These are phyloP conservation scores for Misopates orontium DNA, from an alignment of 257 asterid genomes.

Conservation along the genomic window DNA sequence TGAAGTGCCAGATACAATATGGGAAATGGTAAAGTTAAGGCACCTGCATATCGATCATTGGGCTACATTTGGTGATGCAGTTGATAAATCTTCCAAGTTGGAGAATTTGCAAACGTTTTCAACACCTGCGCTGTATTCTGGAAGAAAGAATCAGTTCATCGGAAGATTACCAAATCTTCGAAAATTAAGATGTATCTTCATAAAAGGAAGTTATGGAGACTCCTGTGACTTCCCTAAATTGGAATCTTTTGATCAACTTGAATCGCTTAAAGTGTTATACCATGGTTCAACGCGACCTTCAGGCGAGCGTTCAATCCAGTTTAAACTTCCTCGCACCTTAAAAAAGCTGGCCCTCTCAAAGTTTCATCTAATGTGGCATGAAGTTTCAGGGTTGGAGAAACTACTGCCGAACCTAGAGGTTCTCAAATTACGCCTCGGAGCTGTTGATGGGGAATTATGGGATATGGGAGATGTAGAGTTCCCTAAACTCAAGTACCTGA, in stretches of 20 bases:
- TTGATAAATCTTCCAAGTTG: background rate
- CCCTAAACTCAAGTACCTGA: background rate
- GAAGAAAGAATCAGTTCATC: too few relatives aligned
- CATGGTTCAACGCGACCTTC: background rate
- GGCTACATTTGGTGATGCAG: background rate
- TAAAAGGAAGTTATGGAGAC: background rate
- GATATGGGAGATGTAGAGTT: background rate
- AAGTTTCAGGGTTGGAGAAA: background rate
- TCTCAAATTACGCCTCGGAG: background rate
- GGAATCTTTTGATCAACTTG: background rate
- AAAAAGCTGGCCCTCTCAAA: constrained; percentile 3
- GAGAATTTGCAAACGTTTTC: constrained; percentile 17
- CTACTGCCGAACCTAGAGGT: background rate
- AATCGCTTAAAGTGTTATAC: background rate
- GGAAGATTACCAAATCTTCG: background rate
- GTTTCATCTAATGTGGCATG: background rate
- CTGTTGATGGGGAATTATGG: constrained; percentile 13
- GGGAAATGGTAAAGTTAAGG: constrained; percentile 3
- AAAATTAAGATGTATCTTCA: background rate
- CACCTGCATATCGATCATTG: constrained; percentile 13
- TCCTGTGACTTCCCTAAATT: background rate
- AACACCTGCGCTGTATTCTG: background rate
- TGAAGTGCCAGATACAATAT: background rate
- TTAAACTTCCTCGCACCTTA: background rate
- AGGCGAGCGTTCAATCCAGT: background rate